These are phyloP conservation scores for Cordyceps cicadae DNA, from an alignment of 2,329 filamentous ascomycete genomes.

Conservation along the genomic window DNA sequence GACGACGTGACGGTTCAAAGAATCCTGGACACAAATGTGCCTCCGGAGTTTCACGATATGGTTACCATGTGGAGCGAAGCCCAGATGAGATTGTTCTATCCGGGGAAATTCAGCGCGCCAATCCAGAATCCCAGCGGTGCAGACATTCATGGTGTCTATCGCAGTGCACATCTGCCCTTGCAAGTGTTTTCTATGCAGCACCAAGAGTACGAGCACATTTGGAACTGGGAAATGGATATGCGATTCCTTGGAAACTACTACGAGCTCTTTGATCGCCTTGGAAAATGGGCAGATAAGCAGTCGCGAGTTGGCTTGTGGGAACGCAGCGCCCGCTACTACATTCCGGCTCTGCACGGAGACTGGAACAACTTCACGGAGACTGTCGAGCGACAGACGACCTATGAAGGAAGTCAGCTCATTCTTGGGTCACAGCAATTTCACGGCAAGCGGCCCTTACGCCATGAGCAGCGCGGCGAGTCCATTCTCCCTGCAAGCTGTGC, in stretches of 20 bases:
- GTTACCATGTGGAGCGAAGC: conserved; percentile 78
- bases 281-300: conserved; percentile 58
- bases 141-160: conserved; percentile 61
- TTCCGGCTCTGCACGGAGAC: conserved; percentile 58
- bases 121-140: conserved; percentile 49
- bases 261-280: conserved; percentile 62
- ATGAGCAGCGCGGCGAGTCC: conserved; percentile 44
- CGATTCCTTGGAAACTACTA: conserved; percentile 59
- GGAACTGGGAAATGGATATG: conserved; percentile 66
- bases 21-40: conserved; percentile 57
- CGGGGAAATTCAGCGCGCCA: conserved; percentile 60
- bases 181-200: conserved; percentile 57
- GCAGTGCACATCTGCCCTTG: conserved; percentile 54
- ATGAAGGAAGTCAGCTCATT: conserved; percentile 45
- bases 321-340: conserved; percentile 67
- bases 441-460: conserved; percentile 37
- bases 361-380: conserved; percentile 65
- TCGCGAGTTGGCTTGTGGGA: conserved; percentile 70
- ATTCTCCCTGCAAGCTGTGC: conserved; percentile 48
- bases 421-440: conserved; percentile 58
- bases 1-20: conserved; percentile 65
- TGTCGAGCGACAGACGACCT: conserved; percentile 53
- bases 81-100: conserved; percentile 74
- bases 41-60: conserved; percentile 70
- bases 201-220: conserved; percentile 58